A percentile compares a stretch with the other conserved stretches of the same genome.
phyloP scores from a whole-genome alignment of 2,329 filamentous ascomycete species.

The Aspergillus alliaceus region DNA sequence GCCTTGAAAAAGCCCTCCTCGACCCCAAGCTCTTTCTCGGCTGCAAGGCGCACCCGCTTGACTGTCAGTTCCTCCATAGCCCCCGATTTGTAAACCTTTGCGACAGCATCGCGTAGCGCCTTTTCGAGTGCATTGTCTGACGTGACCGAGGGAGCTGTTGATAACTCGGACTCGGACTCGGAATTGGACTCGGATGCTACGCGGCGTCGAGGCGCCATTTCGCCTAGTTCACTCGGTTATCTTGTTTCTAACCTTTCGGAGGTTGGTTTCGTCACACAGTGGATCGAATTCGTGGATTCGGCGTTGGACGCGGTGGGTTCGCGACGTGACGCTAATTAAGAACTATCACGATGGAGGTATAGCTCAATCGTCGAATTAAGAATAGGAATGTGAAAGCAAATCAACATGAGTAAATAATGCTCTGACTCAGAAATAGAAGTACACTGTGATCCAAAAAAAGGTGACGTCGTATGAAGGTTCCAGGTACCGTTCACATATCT shows the following conservation, averaged over 20 bases:
- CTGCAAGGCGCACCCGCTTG: conserved; percentile 55
- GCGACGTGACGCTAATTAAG: not conserved
- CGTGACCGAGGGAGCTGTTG: conserved; percentile 16
- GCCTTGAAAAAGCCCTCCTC: conserved; percentile 57
- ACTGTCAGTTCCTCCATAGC: conserved; percentile 57
- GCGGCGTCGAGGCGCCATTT: conserved; percentile 30
- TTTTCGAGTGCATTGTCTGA: conserved; percentile 39
- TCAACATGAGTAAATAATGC: too few relatives aligned
- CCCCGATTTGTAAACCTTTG: conserved; percentile 34
- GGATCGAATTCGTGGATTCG: not conserved
- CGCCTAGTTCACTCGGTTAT: not conserved
- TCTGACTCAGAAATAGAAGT: too few relatives aligned
- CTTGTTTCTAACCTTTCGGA: not conserved
- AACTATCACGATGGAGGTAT: too few relatives aligned
- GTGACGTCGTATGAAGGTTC: too few relatives aligned
- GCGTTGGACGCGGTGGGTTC: not conserved
- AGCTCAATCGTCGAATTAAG: too few relatives aligned
- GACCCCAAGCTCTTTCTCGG: conserved; percentile 54
- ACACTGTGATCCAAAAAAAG: too few relatives aligned
- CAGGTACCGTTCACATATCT: too few relatives aligned
- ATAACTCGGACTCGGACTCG: conserved; percentile 29
- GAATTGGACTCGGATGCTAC: conserved; percentile 33
- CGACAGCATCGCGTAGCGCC: conserved; percentile 39
- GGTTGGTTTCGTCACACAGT: too few relatives aligned
- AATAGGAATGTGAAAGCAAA: too few relatives aligned